These are phyloP conservation scores for Coniochaeta ligniaria DNA, from an alignment of 2,329 filamentous ascomycete genomes.

Conservation along the genomic window DNA sequence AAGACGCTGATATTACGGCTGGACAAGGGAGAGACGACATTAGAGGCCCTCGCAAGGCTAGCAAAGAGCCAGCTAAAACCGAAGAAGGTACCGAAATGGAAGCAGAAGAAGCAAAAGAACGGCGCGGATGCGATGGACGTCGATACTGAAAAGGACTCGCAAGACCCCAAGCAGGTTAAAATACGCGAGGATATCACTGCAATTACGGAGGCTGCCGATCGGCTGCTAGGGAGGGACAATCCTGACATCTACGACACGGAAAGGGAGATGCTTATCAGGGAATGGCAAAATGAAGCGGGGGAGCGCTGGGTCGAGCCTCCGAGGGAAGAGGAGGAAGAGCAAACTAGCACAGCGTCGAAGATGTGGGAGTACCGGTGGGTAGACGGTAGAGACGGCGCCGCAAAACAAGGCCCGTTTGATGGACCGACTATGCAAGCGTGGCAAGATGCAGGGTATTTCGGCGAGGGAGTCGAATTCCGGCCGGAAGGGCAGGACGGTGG, in stretches of 20 bases:
- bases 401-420: slow-evolving; percentile 83
- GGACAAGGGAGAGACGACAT: slow-evolving; percentile 73
- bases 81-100: slow-evolving; percentile 57
- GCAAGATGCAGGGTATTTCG: slow-evolving; percentile 89
- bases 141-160: slow-evolving; percentile 48
- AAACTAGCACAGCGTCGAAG: slow-evolving; percentile 16
- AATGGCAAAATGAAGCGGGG: slow-evolving; percentile 78
- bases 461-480: slow-evolving; percentile 77
- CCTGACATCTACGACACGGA: slow-evolving; percentile 89
- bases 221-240: slow-evolving; percentile 73
- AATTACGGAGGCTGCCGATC: slow-evolving; percentile 86
- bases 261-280: slow-evolving; percentile 73
- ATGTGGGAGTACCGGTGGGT: slow-evolving; percentile 94
- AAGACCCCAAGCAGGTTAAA: slow-evolving; percentile 61
- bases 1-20: slow-evolving; percentile 64
- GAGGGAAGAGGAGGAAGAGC: slow-evolving; percentile 20
- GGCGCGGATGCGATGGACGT: slow-evolving; percentile 60
- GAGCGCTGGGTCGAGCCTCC: slow-evolving; percentile 64
- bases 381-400: slow-evolving; percentile 73
- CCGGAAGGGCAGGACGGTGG: slow-evolving; percentile 43
- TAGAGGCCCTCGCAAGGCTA: slow-evolving; percentile 81
- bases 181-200: slow-evolving; percentile 69
- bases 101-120: slow-evolving; percentile 59
- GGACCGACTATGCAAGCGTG: slow-evolving; percentile 80
- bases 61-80: slow-evolving; percentile 58